phyloP scores from a whole-genome alignment of 2,329 filamentous ascomycete species.

The Juglanconis sp. region DNA sequence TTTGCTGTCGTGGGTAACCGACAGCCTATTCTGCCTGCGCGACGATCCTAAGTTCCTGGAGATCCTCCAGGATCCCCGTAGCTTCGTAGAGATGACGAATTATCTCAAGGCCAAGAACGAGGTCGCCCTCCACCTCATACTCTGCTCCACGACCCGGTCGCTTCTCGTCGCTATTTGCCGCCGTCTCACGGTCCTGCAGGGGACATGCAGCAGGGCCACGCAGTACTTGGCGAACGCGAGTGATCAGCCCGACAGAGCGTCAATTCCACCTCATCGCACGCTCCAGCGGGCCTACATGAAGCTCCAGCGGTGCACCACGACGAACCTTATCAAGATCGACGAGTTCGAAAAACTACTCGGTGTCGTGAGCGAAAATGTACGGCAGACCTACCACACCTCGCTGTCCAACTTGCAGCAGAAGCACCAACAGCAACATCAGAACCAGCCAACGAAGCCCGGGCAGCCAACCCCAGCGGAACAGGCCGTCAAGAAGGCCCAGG shows the following conservation, averaged over 20 bases:
- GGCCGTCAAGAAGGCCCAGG: slow-evolving; percentile 43
- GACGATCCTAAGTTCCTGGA: slow-evolving; percentile 50
- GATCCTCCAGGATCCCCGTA: slow-evolving; percentile 42
- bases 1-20: slow-evolving; percentile 61
- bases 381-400: slow-evolving; percentile 46
- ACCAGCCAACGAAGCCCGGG: slow-evolving; percentile 33
- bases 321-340: slow-evolving; percentile 53
- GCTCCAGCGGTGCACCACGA: slow-evolving; percentile 49
- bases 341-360: slow-evolving; percentile 62
- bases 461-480: slow-evolving; percentile 35
- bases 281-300: slow-evolving; percentile 56
- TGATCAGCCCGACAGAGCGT: slow-evolving; percentile 24
- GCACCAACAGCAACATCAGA: slow-evolving; percentile 41
- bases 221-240: slow-evolving; percentile 42
- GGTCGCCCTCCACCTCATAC: slow-evolving; percentile 59
- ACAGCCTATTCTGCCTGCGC: slow-evolving; percentile 55
- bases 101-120: slow-evolving; percentile 55
- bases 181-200: slow-evolving; percentile 57
- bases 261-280: slow-evolving; percentile 36
- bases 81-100: slow-evolving; percentile 46
- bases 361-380: slow-evolving; percentile 45
- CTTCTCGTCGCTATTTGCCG: slow-evolving; percentile 69
- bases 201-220: slow-evolving; percentile 45
- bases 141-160: slow-evolving; percentile 71
- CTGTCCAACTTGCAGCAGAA: slow-evolving; percentile 44